These are phyloP conservation scores for Colletotrichum endophyticum DNA, from an alignment of 2,329 filamentous ascomycete species.

Conservation along the genomic window DNA sequence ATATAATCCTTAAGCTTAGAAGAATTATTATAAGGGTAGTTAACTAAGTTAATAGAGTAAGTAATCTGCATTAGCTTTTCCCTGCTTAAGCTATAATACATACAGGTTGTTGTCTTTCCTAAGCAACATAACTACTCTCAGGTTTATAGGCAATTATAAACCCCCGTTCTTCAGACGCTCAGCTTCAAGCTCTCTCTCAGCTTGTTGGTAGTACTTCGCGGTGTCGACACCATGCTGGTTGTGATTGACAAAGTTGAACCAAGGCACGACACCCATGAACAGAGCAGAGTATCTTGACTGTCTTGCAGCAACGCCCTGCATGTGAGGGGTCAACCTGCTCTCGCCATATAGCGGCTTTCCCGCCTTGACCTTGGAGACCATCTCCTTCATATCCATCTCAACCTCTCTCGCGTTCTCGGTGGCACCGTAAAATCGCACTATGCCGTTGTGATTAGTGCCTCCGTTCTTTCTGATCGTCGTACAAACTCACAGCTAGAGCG, in stretches of 20 bases:
- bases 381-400: slow-evolving; percentile 97
- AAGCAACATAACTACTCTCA: background rate
- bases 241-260: slow-evolving; percentile 99
- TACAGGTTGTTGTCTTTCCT: background rate
- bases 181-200: slow-evolving; percentile 89
- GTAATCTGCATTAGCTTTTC: background rate
- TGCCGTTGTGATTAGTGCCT: background rate
- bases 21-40: background rate
- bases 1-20: too few relatives aligned
- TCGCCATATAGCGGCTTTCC: slow-evolving; percentile 89
- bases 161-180: slow-evolving; percentile 50
- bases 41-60: background rate
- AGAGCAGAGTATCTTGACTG: slow-evolving; percentile 92
- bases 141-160: background rate
- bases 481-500: slow-evolving; percentile 75
- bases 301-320: slow-evolving; percentile 90
- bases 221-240: slow-evolving; percentile 95
- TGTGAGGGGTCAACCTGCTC: slow-evolving; percentile 78
- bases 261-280: slow-evolving; percentile 84
- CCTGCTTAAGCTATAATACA: background rate
- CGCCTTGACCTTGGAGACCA: slow-evolving; percentile 94
- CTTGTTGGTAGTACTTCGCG: slow-evolving; percentile 96
- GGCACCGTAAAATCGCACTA: slow-evolving; percentile 95
- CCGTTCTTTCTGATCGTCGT: background rate
- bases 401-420: slow-evolving; percentile 90